A percentile compares a stretch with the other conserved stretches of the same genome.
Conservation (phyloP, 2,329 filamentous ascomycete genomes). For the Penicillium sp. region DNA sequence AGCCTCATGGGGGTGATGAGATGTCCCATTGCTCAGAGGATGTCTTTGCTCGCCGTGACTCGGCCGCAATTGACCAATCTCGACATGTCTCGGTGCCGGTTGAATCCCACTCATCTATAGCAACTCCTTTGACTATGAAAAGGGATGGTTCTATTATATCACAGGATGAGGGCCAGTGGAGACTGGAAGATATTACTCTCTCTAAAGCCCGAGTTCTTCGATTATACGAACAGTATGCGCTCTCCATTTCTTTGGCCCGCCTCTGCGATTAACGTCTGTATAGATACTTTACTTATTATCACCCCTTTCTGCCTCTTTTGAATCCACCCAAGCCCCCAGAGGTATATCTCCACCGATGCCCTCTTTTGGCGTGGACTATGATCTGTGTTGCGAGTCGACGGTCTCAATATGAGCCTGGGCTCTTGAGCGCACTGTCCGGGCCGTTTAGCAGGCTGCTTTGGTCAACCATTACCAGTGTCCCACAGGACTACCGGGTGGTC, state of each 20-base stretch:
- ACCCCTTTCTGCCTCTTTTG: constrained; percentile 61
- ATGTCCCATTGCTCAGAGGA: constrained; percentile 37
- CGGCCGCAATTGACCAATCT: constrained; percentile 26
- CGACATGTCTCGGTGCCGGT: constrained; percentile 34
- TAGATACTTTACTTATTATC: constrained; percentile 62
- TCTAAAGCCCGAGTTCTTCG: constrained; percentile 39
- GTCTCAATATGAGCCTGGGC: constrained; percentile 52
- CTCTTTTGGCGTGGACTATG: constrained; percentile 63
- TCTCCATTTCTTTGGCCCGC: background rate
- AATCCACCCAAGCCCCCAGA: constrained; percentile 55
- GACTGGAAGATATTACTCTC: constrained; percentile 48
- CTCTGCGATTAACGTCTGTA: constrained; percentile 28
- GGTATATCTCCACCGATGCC: constrained; percentile 56
- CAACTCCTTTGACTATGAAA: constrained; percentile 34
- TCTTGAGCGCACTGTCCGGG: constrained; percentile 50
- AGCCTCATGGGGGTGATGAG: constrained; percentile 29
- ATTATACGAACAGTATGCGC: constrained; percentile 43
- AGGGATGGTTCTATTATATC: constrained; percentile 34
- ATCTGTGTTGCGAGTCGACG: constrained; percentile 60
- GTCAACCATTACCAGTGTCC: constrained; percentile 57
- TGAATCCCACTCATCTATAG: constrained; percentile 32
- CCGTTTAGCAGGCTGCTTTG: constrained; percentile 58
- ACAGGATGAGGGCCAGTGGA: constrained; percentile 44
- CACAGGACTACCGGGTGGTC: constrained; percentile 61
- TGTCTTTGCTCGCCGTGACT: constrained; percentile 31